Base-by-base conservation (phyloP, 352 stramenopile genomes). In the Salisapilia sapeloensis region DNA sequence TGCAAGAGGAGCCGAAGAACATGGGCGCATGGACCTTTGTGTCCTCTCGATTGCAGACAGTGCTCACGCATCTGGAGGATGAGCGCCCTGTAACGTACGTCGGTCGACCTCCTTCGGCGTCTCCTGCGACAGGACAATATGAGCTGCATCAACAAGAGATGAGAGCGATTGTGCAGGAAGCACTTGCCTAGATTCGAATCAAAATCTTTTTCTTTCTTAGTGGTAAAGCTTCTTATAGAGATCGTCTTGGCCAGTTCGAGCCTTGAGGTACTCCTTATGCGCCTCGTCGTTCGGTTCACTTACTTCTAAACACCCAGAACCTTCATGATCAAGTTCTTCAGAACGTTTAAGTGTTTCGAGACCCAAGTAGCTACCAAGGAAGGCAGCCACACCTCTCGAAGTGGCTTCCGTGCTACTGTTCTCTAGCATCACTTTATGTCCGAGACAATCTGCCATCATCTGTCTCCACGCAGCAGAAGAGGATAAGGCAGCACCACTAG, bases 1-100 rank as follows among this genome's bases (percentile, higher is more conserved):
- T 89, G 10, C 96, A 99, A 54, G 95, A 99, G 53, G 95, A 97
- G 46, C 92, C 82, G 14, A 97, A 97, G 56, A 99, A 99, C 53
- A 98, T 98, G 92, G 96, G 96, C 13, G 72, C 84, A 17, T 99
- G 93, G 59, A 65, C 60, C 8, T 97, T 95, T 40, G 65, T 95
- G 5, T 61, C 74, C 12, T 81, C 93, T 16, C 75, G 94, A 19
- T 70, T 99, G 41, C 72, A 90, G 42, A 98, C 94, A 0, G 75
- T 93, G 18, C 75, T 96, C n/a, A 54, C 75, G n/a, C 59, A 94
- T 22, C 39, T 95, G 3, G 57, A 55, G 12, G 67, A 89, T 17
- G 42, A 38, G 2, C 49, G 71, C 1, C 35, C 40, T 12, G 34
- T 92, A 15, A 59, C 60, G 19, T 99, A 99, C 57, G 75, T 98